phyloP scores from a whole-genome alignment of 2,329 filamentous ascomycete species.

The Nigrospora sphaerica region DNA sequence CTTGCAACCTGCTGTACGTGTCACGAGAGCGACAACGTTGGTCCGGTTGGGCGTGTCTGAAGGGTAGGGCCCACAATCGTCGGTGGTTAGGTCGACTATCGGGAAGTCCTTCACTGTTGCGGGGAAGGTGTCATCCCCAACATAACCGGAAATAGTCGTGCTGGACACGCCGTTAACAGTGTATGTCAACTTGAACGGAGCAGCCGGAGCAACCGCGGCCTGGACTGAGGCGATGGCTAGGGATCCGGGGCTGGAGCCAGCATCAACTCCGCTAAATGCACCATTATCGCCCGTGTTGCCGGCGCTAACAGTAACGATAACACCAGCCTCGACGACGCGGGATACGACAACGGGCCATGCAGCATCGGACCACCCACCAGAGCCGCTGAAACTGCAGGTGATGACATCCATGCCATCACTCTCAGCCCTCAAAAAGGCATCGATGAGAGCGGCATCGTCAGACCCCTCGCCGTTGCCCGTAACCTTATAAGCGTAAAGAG shows the following conservation, averaged over 20 bases:
- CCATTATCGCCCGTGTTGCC: slow-evolving; percentile 5
- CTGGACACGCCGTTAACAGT: neutral
- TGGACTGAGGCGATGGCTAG: neutral
- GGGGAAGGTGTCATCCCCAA: neutral
- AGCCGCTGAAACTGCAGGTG: slow-evolving; percentile 1
- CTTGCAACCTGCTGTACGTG: neutral
- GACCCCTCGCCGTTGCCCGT: slow-evolving; percentile 24
- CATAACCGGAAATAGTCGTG: neutral
- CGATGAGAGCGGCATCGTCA: slow-evolving; percentile 29
- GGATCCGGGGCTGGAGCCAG: neutral
- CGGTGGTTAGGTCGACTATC: neutral
- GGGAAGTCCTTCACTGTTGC: neutral
- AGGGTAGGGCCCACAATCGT: neutral
- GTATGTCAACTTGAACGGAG: neutral
- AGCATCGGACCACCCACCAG: slow-evolving; percentile 4
- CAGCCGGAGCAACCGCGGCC: neutral
- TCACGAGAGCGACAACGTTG: neutral
- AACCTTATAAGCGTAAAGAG: slow-evolving; percentile 29
- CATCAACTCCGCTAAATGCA: neutral
- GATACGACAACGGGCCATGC: slow-evolving; percentile 2
- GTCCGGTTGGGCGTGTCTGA: neutral
- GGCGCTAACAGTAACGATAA: slow-evolving; percentile 3
- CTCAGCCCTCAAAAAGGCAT: slow-evolving; percentile 30
- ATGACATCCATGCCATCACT: slow-evolving; percentile 23
- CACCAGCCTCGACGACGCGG: slow-evolving; percentile 6